phyloP scores from a whole-genome alignment of 108 stramenopile species.

The Nitzschia sp. region DNA sequence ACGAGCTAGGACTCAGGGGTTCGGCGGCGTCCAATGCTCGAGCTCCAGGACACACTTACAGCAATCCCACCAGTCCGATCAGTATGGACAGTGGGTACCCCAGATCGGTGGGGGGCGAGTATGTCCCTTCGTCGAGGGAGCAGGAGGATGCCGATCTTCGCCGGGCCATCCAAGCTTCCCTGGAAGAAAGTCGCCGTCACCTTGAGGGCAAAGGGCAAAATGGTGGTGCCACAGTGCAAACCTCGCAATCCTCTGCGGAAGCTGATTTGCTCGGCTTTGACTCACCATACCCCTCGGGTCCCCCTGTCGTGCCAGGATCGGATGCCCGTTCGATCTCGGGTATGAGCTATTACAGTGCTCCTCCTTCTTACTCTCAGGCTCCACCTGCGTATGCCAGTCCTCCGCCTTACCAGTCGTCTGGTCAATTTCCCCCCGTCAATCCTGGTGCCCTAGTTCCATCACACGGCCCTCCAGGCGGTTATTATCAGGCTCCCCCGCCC shows the following conservation, averaged over 20 bases:
- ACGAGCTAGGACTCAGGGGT: constrained; percentile 66
- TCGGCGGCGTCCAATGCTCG: constrained; percentile 52
- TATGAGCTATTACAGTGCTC: constrained; percentile 41
- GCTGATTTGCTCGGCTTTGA: constrained; percentile 44
- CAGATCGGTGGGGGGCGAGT: constrained; percentile 28
- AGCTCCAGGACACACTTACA: constrained; percentile 47
- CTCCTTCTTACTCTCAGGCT: constrained; percentile 22
- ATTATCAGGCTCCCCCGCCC: constrained; percentile 32
- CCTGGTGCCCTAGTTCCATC: constrained; percentile 37
- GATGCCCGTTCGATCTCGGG: constrained; percentile 36
- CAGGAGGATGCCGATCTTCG: constrained; percentile 76
- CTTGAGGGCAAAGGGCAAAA: constrained; percentile 13
- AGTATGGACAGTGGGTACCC: constrained; percentile 31
- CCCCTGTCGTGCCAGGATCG: constrained; percentile 10
- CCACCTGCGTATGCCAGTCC: constrained; percentile 20
- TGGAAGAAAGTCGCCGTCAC: constrained; percentile 47
- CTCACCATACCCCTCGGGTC: constrained; percentile 4
- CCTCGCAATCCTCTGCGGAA: too few species aligned
- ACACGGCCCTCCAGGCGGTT: constrained; percentile 24
- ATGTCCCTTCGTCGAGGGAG: constrained; percentile 15
- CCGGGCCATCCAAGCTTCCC: constrained; percentile 69
- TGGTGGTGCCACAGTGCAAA: neutral
- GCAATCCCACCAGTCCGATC: constrained; percentile 45
- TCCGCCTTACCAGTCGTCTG: constrained; percentile 25
- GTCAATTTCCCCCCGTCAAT: neutral